Conservation (phyloP, 306 rosid genomes). For the Prunus campanulata region DNA sequence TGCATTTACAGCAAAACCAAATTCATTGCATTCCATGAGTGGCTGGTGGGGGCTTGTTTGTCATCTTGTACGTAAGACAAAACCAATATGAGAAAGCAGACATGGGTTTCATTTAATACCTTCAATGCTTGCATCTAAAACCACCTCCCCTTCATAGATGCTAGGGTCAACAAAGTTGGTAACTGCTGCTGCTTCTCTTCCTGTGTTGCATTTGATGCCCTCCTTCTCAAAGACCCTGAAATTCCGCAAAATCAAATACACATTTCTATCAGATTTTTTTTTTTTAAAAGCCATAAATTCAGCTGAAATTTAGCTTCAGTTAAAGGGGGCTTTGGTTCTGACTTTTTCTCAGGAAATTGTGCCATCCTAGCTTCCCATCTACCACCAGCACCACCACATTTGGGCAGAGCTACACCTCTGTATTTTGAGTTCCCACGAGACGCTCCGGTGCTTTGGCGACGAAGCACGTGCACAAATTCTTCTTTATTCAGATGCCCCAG, state of each 20-base stretch:
- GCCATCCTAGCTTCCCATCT: slow-evolving; percentile 32
- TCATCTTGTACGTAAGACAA: background rate
- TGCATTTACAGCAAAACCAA: slow-evolving; percentile 14
- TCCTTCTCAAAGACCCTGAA: slow-evolving; percentile 29
- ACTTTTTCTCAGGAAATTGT: slow-evolving; percentile 37
- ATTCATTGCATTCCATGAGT: background rate
- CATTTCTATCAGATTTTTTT: background rate
- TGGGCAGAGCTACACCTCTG: slow-evolving; percentile 36
- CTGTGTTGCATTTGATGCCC: slow-evolving; percentile 9
- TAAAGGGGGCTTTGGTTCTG: slow-evolving; percentile 14
- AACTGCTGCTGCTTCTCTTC: slow-evolving; percentile 18
- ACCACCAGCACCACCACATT: slow-evolving; percentile 43
- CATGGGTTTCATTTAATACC: slow-evolving; percentile 14
- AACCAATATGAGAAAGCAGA: background rate
- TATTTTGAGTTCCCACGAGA: slow-evolving; percentile 42
- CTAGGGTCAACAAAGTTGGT: slow-evolving; percentile 22
- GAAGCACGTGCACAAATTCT: slow-evolving; percentile 44
- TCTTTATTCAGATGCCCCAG: slow-evolving; percentile 37
- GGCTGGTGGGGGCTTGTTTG: background rate
- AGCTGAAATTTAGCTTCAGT: slow-evolving; percentile 5
- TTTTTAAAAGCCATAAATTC: no score
- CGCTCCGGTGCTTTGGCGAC: slow-evolving; percentile 45
- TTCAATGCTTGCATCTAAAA: slow-evolving; percentile 17
- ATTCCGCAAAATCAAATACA: background rate
- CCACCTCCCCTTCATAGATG: slow-evolving; percentile 19